phyloP scores from a whole-genome alignment of 1,284 basidiomycete species.

The Irpex lacteus region DNA sequence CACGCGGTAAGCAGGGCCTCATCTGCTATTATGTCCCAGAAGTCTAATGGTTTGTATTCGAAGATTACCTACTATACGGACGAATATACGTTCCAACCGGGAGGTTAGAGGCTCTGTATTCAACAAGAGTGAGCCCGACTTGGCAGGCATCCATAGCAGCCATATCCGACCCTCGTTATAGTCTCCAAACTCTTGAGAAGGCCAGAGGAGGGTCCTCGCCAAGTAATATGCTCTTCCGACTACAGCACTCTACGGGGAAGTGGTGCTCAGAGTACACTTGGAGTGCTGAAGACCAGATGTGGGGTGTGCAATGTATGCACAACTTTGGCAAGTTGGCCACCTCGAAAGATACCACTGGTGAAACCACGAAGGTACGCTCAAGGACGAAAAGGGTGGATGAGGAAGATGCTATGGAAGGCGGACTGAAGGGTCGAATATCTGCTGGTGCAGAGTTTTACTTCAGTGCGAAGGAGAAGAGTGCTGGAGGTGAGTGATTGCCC shows the following conservation, averaged over 20 bases:
- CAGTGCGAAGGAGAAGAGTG: constrained; percentile 89
- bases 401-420: constrained; percentile 87
- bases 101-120: constrained; percentile 87
- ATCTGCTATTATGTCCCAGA: not conserved
- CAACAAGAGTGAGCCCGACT: constrained; percentile 75
- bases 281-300: constrained; percentile 92
- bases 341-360: constrained; percentile 28
- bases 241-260: constrained; percentile 91
- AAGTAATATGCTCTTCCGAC: constrained; percentile 83
- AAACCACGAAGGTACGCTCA: constrained; percentile 22
- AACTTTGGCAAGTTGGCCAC: constrained; percentile 76
- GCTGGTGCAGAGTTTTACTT: constrained; percentile 95
- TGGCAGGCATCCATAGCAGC: constrained; percentile 68
- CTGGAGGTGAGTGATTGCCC: constrained; percentile 67
- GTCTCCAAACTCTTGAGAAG: constrained; percentile 39
- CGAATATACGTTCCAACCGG: constrained; percentile 88
- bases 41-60: not conserved
- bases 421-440: constrained; percentile 85
- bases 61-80: constrained; percentile 92
- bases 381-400: constrained; percentile 77
- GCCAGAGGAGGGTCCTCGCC: constrained; percentile 31
- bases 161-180: constrained; percentile 69
- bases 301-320: constrained; percentile 86
- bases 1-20: constrained; percentile 57
- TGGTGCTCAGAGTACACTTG: constrained; percentile 96